Percentiles rank a stretch among this genome's conserved stretches.
Evolutionary conservation across 148 eudicot genomes (phyloP).

Genomic region (Diospyros lotus): DNA sequence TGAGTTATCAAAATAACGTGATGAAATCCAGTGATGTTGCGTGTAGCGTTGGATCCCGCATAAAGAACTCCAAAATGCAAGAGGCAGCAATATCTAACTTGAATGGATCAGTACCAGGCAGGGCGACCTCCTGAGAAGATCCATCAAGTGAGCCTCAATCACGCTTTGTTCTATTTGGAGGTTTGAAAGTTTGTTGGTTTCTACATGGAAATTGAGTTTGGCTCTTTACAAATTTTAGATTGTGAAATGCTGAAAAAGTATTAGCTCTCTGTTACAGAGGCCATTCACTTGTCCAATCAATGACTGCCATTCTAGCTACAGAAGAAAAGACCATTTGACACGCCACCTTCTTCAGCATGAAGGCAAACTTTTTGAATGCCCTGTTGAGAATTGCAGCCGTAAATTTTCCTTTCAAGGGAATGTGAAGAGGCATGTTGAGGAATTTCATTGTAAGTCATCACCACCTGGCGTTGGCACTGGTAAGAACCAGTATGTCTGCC

Average conservation of each 20-base stretch:
- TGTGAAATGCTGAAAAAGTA: neutral
- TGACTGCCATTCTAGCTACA: conserved; percentile 64
- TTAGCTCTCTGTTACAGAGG: conserved; percentile 47
- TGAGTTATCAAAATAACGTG: conserved; percentile 22
- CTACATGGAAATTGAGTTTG: neutral
- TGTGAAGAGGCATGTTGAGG: conserved; percentile 63
- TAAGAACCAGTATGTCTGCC: conserved; percentile 48
- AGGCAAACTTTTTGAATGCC: conserved; percentile 76
- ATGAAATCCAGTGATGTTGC: conserved; percentile 28
- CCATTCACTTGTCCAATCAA: conserved; percentile 69
- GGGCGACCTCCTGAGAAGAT: conserved; percentile 99
- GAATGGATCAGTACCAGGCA: conserved; percentile 99
- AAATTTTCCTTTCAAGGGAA: conserved; percentile 60
- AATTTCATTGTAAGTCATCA: conserved; percentile 45
- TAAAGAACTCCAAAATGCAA: conserved; percentile 97
- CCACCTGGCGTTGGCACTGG: conserved; percentile 12
- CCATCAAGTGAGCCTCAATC: conserved; percentile 83
- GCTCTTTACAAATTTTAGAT: neutral
- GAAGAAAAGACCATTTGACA: conserved; percentile 85
- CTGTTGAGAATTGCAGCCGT: conserved; percentile 39
- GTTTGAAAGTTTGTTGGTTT: conserved; percentile 28
- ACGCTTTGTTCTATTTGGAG: conserved; percentile 39
- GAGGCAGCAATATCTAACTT: conserved; percentile 68
- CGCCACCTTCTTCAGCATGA: conserved; percentile 75
- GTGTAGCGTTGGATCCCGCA: conserved; percentile 99